Evolutionary conservation across 169 alveolate genomes (phyloP).

Genomic region (Cryptosporidium andersoni): DNA sequence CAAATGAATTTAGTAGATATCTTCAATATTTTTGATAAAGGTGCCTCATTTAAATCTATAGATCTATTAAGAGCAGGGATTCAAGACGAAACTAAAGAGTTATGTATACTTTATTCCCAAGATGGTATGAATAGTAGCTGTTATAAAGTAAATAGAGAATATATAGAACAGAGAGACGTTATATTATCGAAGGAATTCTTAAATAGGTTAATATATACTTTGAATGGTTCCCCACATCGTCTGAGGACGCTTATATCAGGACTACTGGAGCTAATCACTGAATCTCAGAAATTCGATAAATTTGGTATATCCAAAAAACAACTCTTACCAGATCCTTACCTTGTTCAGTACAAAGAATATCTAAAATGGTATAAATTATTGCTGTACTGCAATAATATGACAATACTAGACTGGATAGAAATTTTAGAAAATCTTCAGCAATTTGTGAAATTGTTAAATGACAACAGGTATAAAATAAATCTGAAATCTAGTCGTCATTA

Average conservation of each 20-base stretch:
- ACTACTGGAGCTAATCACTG: conserved; percentile 9
- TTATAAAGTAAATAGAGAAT: no score
- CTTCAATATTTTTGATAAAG: no score
- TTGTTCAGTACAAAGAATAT: conserved; percentile 1
- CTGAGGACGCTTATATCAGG: conserved; percentile 9
- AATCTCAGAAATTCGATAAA: no score
- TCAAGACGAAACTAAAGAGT: no score
- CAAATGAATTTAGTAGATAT: no score
- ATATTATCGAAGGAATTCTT: neutral
- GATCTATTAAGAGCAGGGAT: no score
- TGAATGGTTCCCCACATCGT: conserved; percentile 36
- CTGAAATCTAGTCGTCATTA: neutral
- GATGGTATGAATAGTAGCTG: no score
- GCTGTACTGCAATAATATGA: conserved; percentile 1
- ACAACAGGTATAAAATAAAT: neutral
- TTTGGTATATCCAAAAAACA: conserved; percentile 15
- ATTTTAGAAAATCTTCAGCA: conserved; percentile 15
- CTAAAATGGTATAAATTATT: conserved; percentile 30
- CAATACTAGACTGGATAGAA: conserved; percentile 14
- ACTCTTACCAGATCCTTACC: conserved; percentile 43
- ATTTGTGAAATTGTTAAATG: neutral
- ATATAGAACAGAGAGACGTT: no score
- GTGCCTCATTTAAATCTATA: no score
- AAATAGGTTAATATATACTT: neutral
- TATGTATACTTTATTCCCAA: no score